Conservation (phyloP, 371 early-diverging fungal species). For the Polyrhizophydium stewartii region DNA sequence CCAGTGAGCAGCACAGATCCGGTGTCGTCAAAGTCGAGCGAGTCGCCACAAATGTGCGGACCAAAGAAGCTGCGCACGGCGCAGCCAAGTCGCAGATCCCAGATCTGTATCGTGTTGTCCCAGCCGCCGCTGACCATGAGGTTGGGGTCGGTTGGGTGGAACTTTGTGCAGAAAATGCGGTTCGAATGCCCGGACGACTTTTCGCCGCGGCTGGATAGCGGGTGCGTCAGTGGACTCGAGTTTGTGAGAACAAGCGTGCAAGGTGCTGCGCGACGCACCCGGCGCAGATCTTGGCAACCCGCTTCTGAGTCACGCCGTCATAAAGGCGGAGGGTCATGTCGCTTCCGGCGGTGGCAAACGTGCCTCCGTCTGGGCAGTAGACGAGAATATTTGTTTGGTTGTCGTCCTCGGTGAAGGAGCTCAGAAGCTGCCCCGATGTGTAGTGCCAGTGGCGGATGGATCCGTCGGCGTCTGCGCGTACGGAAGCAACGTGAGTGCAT, state of each 20-base stretch:
- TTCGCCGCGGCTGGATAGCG: neutral
- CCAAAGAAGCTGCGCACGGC: conserved; percentile 37
- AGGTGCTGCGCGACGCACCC: neutral
- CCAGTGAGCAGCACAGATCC: conserved; percentile 27
- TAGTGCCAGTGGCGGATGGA: conserved; percentile 39
- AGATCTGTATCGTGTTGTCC: conserved; percentile 44
- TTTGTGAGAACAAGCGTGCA: no score
- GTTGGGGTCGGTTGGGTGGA: conserved; percentile 39
- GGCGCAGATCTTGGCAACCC: neutral
- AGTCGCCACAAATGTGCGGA: conserved; percentile 45
- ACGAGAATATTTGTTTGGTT: conserved; percentile 28
- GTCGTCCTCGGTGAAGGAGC: conserved; percentile 24
- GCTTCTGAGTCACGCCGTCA: conserved; percentile 22
- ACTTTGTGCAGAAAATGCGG: conserved; percentile 40
- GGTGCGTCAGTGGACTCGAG: neutral
- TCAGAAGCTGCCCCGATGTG: conserved; percentile 32
- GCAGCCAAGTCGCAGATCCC: conserved; percentile 32
- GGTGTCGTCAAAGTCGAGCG: conserved; percentile 28
- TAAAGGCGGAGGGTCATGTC: conserved; percentile 35
- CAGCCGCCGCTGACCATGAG: conserved; percentile 38
- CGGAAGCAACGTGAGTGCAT: neutral
- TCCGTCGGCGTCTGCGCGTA: conserved; percentile 40
- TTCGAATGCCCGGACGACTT: conserved; percentile 43
- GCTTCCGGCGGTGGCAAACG: conserved; percentile 35
- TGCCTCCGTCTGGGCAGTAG: conserved; percentile 25